Base-by-base conservation (phyloP, 805 yeast species). In the Candida michaelii region DNA sequence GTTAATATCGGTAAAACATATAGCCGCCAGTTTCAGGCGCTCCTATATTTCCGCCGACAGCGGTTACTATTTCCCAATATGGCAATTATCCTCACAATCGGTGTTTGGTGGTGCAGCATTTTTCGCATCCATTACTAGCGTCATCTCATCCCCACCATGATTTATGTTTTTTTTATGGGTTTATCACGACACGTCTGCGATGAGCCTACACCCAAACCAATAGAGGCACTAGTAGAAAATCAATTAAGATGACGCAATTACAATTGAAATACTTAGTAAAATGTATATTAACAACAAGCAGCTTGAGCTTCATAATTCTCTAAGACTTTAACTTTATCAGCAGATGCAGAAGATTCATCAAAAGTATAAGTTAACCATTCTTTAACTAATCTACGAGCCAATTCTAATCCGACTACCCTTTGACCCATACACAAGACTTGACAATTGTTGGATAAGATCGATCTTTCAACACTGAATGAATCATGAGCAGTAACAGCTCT, bases 401-500 rank as follows among this genome's bases (percentile, higher is more conserved):
- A 58, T 49, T 72, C 72, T 5, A 67, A 37, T 1, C 76, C 76
- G 30, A 72, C 58, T 6, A 72, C 76, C 45, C 77, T 58, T 51
- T 72, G 69, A 1, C 77, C 77, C 74, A 72, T 68, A 47, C 77
- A 72, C 37, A 72, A 58, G 14, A 72, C 60, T 45, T 72, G 77
- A 43, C 73, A 65, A 49, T 72, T 59, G 50, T 72, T 72, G 15
- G 71, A 62, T 15, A 69, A 58, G 21, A 72, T 69, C 25, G 70
- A 61, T 42, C 77, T 56, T 51, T 72, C 77, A 15, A 72, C 76
- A 30, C 71, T 62, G 57, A 71, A 71, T 5, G 71, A 62, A 49
- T 72, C 77, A 44, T 71, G 76, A 3, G 76, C 77, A 16, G 77
- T 72, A 8, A 67, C 76, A 1, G 77, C 77, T 35, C 77, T 56